These are phyloP conservation scores for Aureobasidium sp. DNA, from an alignment of 2,329 filamentous ascomycete genomes.

Conservation along the genomic window DNA sequence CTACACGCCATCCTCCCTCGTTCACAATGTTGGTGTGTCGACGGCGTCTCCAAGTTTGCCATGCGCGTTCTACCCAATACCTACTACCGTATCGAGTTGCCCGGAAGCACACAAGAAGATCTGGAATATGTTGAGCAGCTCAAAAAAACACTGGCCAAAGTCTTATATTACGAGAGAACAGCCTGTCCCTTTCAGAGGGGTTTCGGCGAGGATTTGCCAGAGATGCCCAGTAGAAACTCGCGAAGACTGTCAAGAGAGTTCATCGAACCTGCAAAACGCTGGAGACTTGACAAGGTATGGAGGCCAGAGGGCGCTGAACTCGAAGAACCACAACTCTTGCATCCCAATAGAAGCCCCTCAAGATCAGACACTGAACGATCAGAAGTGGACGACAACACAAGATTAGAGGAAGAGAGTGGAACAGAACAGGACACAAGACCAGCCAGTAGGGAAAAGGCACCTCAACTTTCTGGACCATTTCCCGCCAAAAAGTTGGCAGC, in stretches of 20 bases:
- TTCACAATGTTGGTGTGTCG: constrained; percentile 90
- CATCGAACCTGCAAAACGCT: constrained; percentile 45
- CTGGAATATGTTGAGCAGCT: constrained; percentile 56
- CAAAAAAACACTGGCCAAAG: constrained; percentile 59
- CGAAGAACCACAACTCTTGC: constrained; percentile 11
- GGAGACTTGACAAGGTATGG: constrained; percentile 40
- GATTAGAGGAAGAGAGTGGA: neutral
- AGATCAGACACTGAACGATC: neutral
- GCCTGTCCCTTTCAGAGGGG: constrained; percentile 73
- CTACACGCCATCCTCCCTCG: constrained; percentile 81
- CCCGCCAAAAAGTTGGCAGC: neutral
- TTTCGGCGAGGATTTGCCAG: constrained; percentile 67
- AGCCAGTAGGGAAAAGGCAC: neutral
- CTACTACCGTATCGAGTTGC: constrained; percentile 87
- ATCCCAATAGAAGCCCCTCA: neutral
- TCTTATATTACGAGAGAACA: constrained; percentile 81
- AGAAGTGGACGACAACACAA: neutral
- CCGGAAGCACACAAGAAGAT: constrained; percentile 56
- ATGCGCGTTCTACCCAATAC: constrained; percentile 73
- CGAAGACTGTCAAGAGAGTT: constrained; percentile 64
- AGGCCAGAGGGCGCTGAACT: constrained; percentile 32
- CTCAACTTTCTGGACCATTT: neutral
- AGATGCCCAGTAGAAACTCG: constrained; percentile 53
- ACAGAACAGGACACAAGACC: constrained; percentile 2
- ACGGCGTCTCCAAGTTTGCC: constrained; percentile 77